phyloP scores from a whole-genome alignment of 306 rosid genomes.

The Sindora glabra region DNA sequence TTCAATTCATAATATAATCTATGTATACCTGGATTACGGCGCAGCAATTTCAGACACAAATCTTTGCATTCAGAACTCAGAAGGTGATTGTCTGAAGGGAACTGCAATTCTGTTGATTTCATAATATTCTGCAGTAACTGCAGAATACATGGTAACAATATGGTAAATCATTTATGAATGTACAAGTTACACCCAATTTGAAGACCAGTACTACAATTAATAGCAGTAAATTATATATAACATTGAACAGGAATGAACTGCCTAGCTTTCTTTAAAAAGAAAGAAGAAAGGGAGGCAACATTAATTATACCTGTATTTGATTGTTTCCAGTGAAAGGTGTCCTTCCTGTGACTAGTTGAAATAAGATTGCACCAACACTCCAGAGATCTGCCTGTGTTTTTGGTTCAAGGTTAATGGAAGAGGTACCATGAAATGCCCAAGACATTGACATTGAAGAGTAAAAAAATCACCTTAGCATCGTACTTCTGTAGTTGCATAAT shows the following conservation, averaged over 20 bases:
- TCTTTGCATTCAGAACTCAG: slow-evolving; percentile 85
- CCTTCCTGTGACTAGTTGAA: slow-evolving; percentile 87
- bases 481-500: slow-evolving; percentile 98
- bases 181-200: slow-evolving; percentile 8
- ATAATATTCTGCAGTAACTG: slow-evolving; percentile 96
- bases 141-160: slow-evolving; percentile 15
- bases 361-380: slow-evolving; percentile 96
- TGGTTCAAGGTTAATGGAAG: slow-evolving; percentile 39
- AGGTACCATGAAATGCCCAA: slow-evolving; percentile 6
- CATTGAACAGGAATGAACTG: background rate
- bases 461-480: slow-evolving; percentile 83
- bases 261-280: background rate
- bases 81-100: slow-evolving; percentile 53
- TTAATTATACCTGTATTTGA: slow-evolving; percentile 68
- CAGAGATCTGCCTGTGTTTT: slow-evolving; percentile 99
- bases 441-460: slow-evolving; percentile 6
- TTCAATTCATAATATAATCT: slow-evolving; percentile 10
- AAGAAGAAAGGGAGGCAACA: background rate
- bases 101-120: slow-evolving; percentile 75
- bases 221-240: slow-evolving; percentile 1
- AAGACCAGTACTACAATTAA: background rate
- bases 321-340: slow-evolving; percentile 93
- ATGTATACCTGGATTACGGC: slow-evolving; percentile 84
- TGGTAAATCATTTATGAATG: slow-evolving; percentile 4
- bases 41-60: slow-evolving; percentile 83